phyloP scores from a whole-genome alignment of 2,329 filamentous ascomycete genomes.

The Arthrocladium fulminans region DNA sequence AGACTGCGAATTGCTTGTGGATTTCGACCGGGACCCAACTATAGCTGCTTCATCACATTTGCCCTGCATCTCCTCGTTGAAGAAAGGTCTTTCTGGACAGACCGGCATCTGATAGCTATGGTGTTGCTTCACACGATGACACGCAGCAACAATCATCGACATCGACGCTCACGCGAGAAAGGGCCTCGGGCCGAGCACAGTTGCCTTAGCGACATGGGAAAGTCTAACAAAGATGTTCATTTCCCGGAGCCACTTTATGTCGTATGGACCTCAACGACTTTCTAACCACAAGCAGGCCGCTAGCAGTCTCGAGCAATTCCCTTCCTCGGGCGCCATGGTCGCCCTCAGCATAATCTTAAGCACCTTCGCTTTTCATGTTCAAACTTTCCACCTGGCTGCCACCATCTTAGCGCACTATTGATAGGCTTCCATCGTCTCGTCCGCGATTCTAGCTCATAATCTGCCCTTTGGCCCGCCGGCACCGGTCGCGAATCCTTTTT shows the following conservation, averaged over 20 bases:
- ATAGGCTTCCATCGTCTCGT: neutral
- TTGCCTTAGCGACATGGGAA: neutral
- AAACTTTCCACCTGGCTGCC: neutral
- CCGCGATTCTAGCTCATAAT: slow-evolving; percentile 1
- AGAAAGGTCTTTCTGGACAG: no score
- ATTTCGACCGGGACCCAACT: neutral
- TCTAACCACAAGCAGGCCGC: slow-evolving; percentile 9
- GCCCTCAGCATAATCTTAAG: neutral
- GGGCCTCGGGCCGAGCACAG: neutral
- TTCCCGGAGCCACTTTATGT: slow-evolving; percentile 9
- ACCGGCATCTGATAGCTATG: neutral
- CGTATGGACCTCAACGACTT: slow-evolving; percentile 6
- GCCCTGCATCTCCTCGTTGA: neutral
- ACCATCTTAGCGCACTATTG: slow-evolving; percentile 2
- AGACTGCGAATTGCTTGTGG: slow-evolving; percentile 1
- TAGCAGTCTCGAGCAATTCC: slow-evolving; percentile 9
- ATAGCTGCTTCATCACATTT: neutral
- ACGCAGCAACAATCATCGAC: neutral
- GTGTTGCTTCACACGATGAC: neutral
- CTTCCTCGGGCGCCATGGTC: neutral
- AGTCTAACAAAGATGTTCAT: neutral
- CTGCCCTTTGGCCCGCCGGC: slow-evolving; percentile 3
- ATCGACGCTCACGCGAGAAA: neutral
- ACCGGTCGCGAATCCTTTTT: neutral
- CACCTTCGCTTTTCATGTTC: neutral